Evolutionary conservation across 768 basidiomycete genomes (phyloP).

Genomic region (Leccinellum luteum): DNA sequence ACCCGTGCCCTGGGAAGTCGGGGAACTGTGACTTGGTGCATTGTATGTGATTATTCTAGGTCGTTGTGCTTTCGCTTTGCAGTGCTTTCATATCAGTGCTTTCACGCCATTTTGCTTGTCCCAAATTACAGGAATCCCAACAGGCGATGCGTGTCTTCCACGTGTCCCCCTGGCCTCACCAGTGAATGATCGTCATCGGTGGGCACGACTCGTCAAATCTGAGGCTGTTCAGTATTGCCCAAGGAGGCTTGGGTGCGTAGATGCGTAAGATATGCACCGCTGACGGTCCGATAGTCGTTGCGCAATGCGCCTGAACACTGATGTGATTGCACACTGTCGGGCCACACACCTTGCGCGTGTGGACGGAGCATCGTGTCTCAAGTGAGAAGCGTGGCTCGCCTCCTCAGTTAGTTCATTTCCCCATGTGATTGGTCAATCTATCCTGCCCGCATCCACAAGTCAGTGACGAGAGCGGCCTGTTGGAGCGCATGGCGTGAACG

Average conservation of each 20-base stretch:
- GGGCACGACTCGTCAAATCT: conserved; percentile 2
- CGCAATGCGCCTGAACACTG: conserved; percentile 3
- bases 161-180: conserved; percentile 16
- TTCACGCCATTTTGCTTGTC: conserved; percentile 24
- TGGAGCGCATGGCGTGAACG: conserved; percentile 42
- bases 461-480: conserved; percentile 23
- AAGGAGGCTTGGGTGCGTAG: conserved; percentile 13
- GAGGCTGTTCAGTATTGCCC: conserved; percentile 13
- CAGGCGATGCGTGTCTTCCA: conserved; percentile 22
- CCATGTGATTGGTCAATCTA: conserved; percentile 23
- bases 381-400: conserved; percentile 26
- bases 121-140: conserved; percentile 19
- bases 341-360: conserved; percentile 30
- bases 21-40: conserved; percentile 52
- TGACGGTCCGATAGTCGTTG: conserved; percentile 7
- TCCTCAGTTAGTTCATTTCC: conserved; percentile 19
- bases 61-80: conserved; percentile 25
- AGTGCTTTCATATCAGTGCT: conserved; percentile 33
- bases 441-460: conserved; percentile 34
- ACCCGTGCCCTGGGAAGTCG: conserved; percentile 78
- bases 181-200: background rate
- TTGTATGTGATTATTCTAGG: conserved; percentile 31
- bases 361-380: conserved; percentile 21
- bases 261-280: conserved; percentile 12
- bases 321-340: conserved; percentile 17